Percentiles rank a stretch among this genome's conserved stretches.
Conservation (phyloP, 1,284 basidiomycete genomes). For the Ganoderma lucidum region DNA sequence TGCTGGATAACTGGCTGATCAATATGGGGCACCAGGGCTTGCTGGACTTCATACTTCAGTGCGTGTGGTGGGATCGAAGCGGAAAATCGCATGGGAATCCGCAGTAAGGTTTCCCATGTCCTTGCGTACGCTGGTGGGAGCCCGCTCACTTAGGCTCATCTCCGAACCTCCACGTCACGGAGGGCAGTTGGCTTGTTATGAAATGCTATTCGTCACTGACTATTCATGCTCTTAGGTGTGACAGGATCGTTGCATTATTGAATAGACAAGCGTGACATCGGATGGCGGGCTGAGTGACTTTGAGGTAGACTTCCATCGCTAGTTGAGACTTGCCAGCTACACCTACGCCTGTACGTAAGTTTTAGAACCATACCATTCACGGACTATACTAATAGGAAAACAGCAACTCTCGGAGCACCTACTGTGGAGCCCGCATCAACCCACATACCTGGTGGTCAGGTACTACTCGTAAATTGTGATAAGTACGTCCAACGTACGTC, state of each 20-base stretch:
- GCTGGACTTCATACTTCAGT: neutral
- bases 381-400: neutral
- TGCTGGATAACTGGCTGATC: neutral
- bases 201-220: neutral
- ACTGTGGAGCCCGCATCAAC: neutral
- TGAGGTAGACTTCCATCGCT: neutral
- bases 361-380: neutral
- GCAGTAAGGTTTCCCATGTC: constrained; percentile 9
- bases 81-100: constrained; percentile 15
- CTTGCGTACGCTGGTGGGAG: neutral
- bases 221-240: neutral
- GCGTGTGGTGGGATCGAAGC: neutral
- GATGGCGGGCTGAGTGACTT: neutral
- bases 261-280: neutral
- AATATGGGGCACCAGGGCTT: neutral
- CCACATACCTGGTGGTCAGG: neutral
- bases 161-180: neutral
- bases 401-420: neutral
- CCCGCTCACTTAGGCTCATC: neutral
- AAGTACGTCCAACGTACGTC: neutral
- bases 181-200: neutral
- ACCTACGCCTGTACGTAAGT: neutral
- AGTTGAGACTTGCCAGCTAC: neutral
- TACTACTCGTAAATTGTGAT: neutral
- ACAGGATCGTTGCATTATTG: neutral